Conservation (phyloP, 2,329 filamentous ascomycete genomes). For the Penicillium sp. region DNA sequence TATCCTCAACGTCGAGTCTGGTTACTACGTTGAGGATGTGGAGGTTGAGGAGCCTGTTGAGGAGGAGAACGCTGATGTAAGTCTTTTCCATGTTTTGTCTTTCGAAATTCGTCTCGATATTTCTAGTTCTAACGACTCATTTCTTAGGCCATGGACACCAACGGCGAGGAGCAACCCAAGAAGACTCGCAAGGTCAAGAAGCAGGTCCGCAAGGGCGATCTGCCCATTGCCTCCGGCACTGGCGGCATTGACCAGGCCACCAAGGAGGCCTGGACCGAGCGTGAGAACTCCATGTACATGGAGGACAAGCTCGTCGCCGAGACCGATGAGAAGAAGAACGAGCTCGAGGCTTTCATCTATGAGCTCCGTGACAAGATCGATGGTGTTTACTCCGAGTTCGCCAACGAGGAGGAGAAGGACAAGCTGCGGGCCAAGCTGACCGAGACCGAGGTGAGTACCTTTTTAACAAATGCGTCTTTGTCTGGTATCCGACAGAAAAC, state of each 20-base stretch:
- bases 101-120: not conserved
- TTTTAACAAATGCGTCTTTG: slow-evolving; percentile 9
- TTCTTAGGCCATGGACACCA: slow-evolving; percentile 80
- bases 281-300: slow-evolving; percentile 89
- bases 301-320: slow-evolving; percentile 98
- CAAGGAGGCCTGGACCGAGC: slow-evolving; percentile 74
- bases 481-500: slow-evolving; percentile 7
- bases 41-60: slow-evolving; percentile 90
- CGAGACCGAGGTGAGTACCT: slow-evolving; percentile 73
- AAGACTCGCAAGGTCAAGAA: slow-evolving; percentile 98
- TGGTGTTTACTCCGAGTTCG: slow-evolving; percentile 85
- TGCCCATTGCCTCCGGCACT: slow-evolving; percentile 83
- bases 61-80: slow-evolving; percentile 64
- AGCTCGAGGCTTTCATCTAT: slow-evolving; percentile 97
- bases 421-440: slow-evolving; percentile 84
- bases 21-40: slow-evolving; percentile 97
- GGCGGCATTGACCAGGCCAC: slow-evolving; percentile 71
- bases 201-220: slow-evolving; percentile 95
- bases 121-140: slow-evolving; percentile 25
- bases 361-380: slow-evolving; percentile 95
- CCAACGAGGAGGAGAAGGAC: slow-evolving; percentile 88
- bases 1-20: slow-evolving; percentile 92
- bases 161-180: slow-evolving; percentile 70
- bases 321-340: slow-evolving; percentile 99
- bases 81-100: slow-evolving; percentile 25